Percentiles rank a stretch among this genome's conserved stretches.
Conservation (phyloP, 768 basidiomycete genomes). For the Phlebiopsis flavidoalba region DNA sequence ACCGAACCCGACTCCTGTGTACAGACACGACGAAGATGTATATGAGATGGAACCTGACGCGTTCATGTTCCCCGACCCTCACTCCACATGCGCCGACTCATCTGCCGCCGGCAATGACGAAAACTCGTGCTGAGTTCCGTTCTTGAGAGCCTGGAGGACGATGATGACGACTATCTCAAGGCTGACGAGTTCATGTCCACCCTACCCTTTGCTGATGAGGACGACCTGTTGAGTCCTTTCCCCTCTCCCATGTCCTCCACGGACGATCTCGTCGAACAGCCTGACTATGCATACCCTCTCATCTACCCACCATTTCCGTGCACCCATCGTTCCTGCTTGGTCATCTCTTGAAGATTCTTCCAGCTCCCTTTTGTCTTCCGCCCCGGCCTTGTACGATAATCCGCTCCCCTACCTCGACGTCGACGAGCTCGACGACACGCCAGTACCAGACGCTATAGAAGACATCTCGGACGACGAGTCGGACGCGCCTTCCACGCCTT, state of each 20-base stretch:
- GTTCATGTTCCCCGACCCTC: conserved; percentile 80
- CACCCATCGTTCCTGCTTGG: conserved; percentile 51
- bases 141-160: conserved; percentile 67
- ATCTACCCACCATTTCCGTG: conserved; percentile 62
- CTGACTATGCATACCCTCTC: conserved; percentile 47
- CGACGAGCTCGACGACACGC: conserved; percentile 63
- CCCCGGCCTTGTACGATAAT: conserved; percentile 36
- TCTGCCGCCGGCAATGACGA: conserved; percentile 49
- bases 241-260: conserved; percentile 73
- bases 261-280: conserved; percentile 60
- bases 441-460: conserved; percentile 78
- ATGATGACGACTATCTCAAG: conserved; percentile 50
- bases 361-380: conserved; percentile 34
- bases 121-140: conserved; percentile 77
- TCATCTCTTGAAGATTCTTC: conserved; percentile 39
- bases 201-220: conserved; percentile 54
- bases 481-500: conserved; percentile 61
- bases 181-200: conserved; percentile 27
- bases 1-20: conserved; percentile 30
- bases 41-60: conserved; percentile 55
- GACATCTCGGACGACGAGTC: conserved; percentile 86
- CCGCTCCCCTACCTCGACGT: conserved; percentile 58
- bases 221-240: conserved; percentile 52
- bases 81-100: conserved; percentile 38
- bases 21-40: conserved; percentile 37